Conservation (phyloP, 768 basidiomycete species). For the Leccinellum albellum region DNA sequence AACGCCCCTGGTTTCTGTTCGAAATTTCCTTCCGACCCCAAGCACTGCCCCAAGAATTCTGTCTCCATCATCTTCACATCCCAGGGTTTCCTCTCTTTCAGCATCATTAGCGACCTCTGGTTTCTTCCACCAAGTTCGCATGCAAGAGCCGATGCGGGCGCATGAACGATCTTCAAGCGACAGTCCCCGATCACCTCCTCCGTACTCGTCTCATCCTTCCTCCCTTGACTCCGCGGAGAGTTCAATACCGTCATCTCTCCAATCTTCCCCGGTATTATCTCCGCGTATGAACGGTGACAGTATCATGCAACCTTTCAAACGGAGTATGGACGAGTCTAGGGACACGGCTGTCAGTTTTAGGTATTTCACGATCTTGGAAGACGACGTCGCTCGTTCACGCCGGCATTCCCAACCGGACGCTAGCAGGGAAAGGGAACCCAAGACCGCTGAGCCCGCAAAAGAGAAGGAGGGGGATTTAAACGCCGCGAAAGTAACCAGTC, state of each 20-base stretch:
- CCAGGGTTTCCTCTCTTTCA: constrained; percentile 60
- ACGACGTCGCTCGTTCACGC: constrained; percentile 33
- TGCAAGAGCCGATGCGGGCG: constrained; percentile 19
- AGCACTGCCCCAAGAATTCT: constrained; percentile 34
- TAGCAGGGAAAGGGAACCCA: constrained; percentile 11
- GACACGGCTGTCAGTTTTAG: constrained; percentile 47
- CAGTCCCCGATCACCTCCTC: constrained; percentile 31
- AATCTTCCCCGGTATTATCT: constrained; percentile 17
- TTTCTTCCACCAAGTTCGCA: constrained; percentile 49
- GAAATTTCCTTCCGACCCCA: constrained; percentile 54
- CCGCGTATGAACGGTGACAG: constrained; percentile 25
- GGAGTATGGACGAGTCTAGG: constrained; percentile 45
- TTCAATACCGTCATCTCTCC: constrained; percentile 16
- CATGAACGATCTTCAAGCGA: constrained; percentile 14
- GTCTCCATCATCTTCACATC: constrained; percentile 36
- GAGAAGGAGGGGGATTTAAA: constrained; percentile 8
- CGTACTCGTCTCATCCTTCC: constrained; percentile 35
- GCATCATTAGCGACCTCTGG: constrained; percentile 61
- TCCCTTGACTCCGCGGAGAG: constrained; percentile 28
- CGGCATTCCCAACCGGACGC: constrained; percentile 11
- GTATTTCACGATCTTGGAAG: constrained; percentile 43
- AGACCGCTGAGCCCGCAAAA: constrained; percentile 5
- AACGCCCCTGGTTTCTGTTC: constrained; percentile 40
- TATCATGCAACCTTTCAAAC: constrained; percentile 36
- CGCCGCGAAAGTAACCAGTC: constrained; percentile 7